A percentile compares a stretch with the other conserved stretches of the same genome.
These are phyloP conservation scores for Phoenix roebelenii DNA, from an alignment of 176 grass and related monocot species.

Conservation along the genomic window DNA sequence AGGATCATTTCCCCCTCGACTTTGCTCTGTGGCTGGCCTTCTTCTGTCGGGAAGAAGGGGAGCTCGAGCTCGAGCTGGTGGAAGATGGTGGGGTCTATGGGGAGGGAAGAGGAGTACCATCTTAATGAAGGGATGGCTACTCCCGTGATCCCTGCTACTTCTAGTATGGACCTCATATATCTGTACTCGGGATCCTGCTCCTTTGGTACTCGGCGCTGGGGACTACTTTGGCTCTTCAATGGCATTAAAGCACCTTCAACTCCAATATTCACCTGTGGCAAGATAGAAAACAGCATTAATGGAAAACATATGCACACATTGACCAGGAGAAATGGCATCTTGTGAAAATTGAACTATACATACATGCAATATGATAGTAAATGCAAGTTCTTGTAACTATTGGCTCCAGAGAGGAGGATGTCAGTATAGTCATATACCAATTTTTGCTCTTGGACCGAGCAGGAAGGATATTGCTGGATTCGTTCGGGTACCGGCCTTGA, in stretches of 20 bases:
- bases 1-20: slow-evolving; percentile 2
- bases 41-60: neutral
- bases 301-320: too few species aligned
- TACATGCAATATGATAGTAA: too few species aligned
- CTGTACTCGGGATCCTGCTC: slow-evolving; percentile 56
- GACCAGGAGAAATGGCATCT: too few species aligned
- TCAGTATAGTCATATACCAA: too few species aligned
- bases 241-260: neutral
- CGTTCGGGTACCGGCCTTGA: too few species aligned
- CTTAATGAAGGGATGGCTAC: neutral
- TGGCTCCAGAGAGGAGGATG: too few species aligned
- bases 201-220: neutral
- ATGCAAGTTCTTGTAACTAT: too few species aligned
- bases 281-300: neutral
- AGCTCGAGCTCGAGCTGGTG: slow-evolving; percentile 73
- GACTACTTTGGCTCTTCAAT: neutral
- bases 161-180: slow-evolving; percentile 45
- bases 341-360: too few species aligned
- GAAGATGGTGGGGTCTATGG: slow-evolving; percentile 68
- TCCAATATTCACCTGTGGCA: slow-evolving; percentile 1
- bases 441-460: too few species aligned
- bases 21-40: too few species aligned
- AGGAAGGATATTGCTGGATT: too few species aligned
- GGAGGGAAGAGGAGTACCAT: slow-evolving; percentile 8
- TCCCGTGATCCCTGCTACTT: slow-evolving; percentile 41